Evolutionary conservation across 2,329 filamentous ascomycete genomes (phyloP), one percentile per base, ranked within the genome.

Genomic region (Pyrenophora seminiperda): DNA sequence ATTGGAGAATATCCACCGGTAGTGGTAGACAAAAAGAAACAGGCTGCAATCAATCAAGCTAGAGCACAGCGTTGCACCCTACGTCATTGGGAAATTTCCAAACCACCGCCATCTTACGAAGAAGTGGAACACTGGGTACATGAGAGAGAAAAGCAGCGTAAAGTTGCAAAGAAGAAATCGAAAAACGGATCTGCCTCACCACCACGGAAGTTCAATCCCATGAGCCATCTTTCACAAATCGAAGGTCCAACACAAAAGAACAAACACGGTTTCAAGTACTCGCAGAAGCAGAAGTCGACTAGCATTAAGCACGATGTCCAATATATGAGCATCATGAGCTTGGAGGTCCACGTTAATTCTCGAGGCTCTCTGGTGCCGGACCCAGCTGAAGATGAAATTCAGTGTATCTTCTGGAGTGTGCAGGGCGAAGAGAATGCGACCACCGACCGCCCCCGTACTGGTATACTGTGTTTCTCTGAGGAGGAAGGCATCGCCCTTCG

Each of bases 271-370:
- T 93, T 92, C 77, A 94, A 92, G 68, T 96, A 89, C 70, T 91
- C 88, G 0, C 91, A 92, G 60, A 89, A 86, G 66, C 81, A 82
- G 54, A 84, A 85, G 59, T 86, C 86, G 1, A 89, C 87, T 0
- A 91, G 86, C 59, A 85, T 95, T 14, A 84, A 90, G 64, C 89
- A 93, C 59, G 90, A 95, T 70, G 86, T 85, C 2, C 89, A 94
- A 61, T 96, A 96, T 70, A 97, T 99, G 94, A 96, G 90, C 61
- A 91, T 88, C 14, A 92, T 99, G 90, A 95, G 91, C 59, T 74
- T 99, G 5, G 94, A 99, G 69, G 76, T 97, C 4, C 93, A 99
- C 68, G 87, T 95, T 54, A 96, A 96, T 62, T 94, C 89, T 3
- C 83, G 93, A 47, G 90, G 85, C 5, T 85, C 84, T 40, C 79